Evolutionary conservation across 2,329 filamentous ascomycete species (phyloP), one percentile per base, ranked within the genome.

Genomic region (Fusarium brevicatenulatum): DNA sequence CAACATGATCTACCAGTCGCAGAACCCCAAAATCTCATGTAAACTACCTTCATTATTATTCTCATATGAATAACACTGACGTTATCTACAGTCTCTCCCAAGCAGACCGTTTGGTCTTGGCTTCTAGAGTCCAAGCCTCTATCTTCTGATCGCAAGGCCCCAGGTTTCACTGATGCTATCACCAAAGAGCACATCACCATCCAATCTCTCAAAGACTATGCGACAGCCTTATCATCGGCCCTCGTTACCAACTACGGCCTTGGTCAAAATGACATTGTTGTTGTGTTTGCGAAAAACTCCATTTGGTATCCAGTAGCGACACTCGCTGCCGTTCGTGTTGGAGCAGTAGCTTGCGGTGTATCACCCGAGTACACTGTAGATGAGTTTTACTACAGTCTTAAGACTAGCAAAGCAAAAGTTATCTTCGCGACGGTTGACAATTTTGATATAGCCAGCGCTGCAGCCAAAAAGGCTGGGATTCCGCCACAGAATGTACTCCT

Each of bases 341-440:
- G 61, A 7, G 61, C 43, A 8, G 30, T 62, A 44, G 44, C 57
- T 25, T 62, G 57, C 18, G 56, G 56, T 2, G 66, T 65, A 7
- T 73, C 69, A 1, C 66, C 71, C 21, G 57, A 60, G 2, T 73
- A 73, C 30, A 72, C 49, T 2, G 46, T 64, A 1, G 61, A 67
- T 1, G 71, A 73, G 25, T 49, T 72, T 15, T 32, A 23, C 1
- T 28, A 46, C n/a, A 65, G 58, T 8, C 62, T 73, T 6, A 53
- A 39, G 4, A 72, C 62, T 1, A 68, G 53, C 10, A 43, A 62
- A 21, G 21, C 71, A 1, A 72, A 70, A n/a, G n/a, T 47, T 2
- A 46, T 72, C 12, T 52, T 73, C 42, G 56, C 70, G 5, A 43
- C 59, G 2, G 25, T 36, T 5, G 43, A 32, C 0, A 58, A 68